These are phyloP conservation scores for Saccharum hybrid DNA, from an alignment of 202 grass and related monocot genomes.

Conservation along the genomic window DNA sequence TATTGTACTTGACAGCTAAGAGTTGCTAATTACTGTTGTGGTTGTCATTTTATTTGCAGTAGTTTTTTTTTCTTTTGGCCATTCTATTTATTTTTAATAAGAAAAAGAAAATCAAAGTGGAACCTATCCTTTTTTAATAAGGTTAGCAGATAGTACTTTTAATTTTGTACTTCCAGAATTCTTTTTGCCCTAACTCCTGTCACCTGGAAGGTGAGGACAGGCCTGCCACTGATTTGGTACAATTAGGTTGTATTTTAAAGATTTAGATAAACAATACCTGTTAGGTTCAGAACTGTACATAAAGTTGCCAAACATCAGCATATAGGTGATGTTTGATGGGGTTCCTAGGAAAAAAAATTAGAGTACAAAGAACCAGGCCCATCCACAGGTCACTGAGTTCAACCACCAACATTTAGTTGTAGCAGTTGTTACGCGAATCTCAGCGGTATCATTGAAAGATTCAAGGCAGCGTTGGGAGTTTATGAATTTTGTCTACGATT, in stretches of 20 bases:
- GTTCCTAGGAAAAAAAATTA: not conserved
- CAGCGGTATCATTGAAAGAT: constrained; percentile 8
- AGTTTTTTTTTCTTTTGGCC: not conserved
- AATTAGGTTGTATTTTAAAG: constrained; percentile 19
- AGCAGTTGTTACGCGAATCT: not conserved
- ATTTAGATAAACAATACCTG: not conserved
- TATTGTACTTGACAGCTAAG: constrained; percentile 8
- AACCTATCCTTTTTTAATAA: not conserved
- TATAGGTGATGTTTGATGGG: constrained; percentile 14
- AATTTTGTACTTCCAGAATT: constrained; percentile 7
- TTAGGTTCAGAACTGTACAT: not conserved
- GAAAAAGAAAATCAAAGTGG: not conserved
- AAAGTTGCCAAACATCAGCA: not conserved
- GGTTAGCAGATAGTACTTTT: not conserved
- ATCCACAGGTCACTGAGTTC: not conserved
- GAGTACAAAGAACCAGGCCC: not conserved
- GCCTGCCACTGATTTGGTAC: not conserved
- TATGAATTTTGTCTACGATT: not conserved
- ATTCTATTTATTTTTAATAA: not conserved
- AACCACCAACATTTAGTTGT: constrained; percentile 22
- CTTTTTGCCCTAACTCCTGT: constrained; percentile 11
- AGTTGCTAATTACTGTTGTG: not conserved
- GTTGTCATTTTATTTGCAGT: not conserved
- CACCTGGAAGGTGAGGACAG: not conserved
- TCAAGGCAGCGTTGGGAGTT: not conserved